Base-by-base conservation (phyloP, 2,329 filamentous ascomycete species). In the Microcyclospora pomicola region DNA sequence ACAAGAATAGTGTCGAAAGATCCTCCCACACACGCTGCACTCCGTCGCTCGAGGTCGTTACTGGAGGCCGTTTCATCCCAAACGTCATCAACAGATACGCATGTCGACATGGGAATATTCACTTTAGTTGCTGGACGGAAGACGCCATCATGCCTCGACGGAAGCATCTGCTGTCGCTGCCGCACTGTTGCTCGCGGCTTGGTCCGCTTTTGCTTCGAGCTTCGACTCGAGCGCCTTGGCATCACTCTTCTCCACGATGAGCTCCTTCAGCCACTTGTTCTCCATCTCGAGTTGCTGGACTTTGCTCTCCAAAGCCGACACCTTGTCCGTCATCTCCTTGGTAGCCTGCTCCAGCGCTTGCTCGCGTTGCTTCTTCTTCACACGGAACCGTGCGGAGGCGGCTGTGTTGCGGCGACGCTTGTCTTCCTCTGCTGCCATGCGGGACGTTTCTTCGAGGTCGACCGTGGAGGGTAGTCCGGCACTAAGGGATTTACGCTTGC, bases 321-420 rank as follows among this genome's bases (percentile, higher is more conserved):
- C 63, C 47, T 65, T 63, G 42, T 69, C 67, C 27, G 57, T 58
- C 63, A 69, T 69, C 37, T 69, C 67, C 53, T 67, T 67, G 35
- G 65, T 60, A 14, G 61, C 61, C 58, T 67, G 65, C 59, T 70
- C 67, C 32, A 70, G 61, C 7, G 61, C 64, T 47, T 67, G 64
- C 52, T 70, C 67, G 33, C 67, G 64, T 52, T 69, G 65, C 64
- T 70, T 70, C 65, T 70, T 70, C 61, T 70, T 70, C 43, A 70
- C 61, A 34, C 67, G 64, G 62, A 70, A 70, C 32, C 67, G 64
- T 12, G 67, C 67, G 39, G 60, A 65, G n/a, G 67, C 67, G 30
- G 67, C 67, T 1, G 67, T 70, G 56, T 70, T 70, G 42, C 67
- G 64, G 27, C 67, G 64, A 35, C 67, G 66, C 56, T 70, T 70